Conservation (phyloP, 768 basidiomycete species). For the Auriscalpium microsporum region DNA sequence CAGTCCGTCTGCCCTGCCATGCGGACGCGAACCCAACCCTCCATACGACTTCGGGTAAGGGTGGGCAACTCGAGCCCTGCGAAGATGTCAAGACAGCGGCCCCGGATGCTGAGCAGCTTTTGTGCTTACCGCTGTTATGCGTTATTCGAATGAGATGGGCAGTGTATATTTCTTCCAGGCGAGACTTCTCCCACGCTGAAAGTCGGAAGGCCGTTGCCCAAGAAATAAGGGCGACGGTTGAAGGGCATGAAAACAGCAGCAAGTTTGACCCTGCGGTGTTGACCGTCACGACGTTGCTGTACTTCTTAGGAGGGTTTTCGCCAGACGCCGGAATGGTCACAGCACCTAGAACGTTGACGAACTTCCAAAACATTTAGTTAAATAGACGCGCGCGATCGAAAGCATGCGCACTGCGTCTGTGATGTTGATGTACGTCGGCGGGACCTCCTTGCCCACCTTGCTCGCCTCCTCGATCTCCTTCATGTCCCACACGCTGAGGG, state of each 20-base stretch:
- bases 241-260: constrained; percentile 79
- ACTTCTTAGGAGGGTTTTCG: constrained; percentile 45
- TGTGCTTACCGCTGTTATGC: constrained; percentile 36
- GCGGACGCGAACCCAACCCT: constrained; percentile 87
- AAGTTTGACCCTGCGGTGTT: constrained; percentile 93
- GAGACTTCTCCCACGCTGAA: constrained; percentile 89
- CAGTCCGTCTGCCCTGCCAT: constrained; percentile 97
- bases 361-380: constrained; percentile 33
- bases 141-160: constrained; percentile 84
- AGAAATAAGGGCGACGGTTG: constrained; percentile 57
- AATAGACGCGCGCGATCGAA: constrained; percentile 1
- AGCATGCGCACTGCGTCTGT: constrained; percentile 69
- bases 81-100: not conserved
- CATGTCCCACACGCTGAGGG: constrained; percentile 90
- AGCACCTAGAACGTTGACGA: constrained; percentile 70
- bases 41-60: constrained; percentile 64
- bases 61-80: constrained; percentile 47
- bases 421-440: constrained; percentile 79
- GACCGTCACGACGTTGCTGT: constrained; percentile 75
- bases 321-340: constrained; percentile 54
- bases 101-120: not conserved
- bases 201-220: constrained; percentile 91
- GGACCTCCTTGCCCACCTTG: constrained; percentile 70
- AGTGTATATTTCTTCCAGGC: constrained; percentile 95
- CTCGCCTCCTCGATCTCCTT: constrained; percentile 78